Evolutionary conservation across 148 eudicot species (phyloP).

Genomic region (Diospyros kaki): DNA sequence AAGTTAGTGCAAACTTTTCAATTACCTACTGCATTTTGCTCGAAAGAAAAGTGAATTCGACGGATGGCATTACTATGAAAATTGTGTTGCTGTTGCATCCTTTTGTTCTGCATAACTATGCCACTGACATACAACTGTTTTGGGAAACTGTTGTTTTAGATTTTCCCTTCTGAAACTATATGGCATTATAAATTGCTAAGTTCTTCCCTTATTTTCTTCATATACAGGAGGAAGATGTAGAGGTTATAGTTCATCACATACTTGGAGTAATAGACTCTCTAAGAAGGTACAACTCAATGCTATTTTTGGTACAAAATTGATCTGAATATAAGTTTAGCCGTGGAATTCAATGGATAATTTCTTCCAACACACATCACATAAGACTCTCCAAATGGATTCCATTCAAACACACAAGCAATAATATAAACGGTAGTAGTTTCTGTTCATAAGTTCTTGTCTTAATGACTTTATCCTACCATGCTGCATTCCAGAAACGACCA

Average conservation of each 20-base stretch:
- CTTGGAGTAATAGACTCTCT: conserved; percentile 69
- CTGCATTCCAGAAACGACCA: conserved; percentile 40
- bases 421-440: too few relatives aligned
- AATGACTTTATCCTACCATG: too few relatives aligned
- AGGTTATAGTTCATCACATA: conserved; percentile 72
- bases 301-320: neutral
- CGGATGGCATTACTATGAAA: too few relatives aligned
- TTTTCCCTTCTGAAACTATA: neutral
- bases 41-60: neutral
- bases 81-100: neutral
- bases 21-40: neutral
- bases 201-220: neutral
- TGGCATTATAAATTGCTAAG: neutral
- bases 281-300: conserved; percentile 41
- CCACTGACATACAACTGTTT: neutral
- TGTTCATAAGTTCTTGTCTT: too few relatives aligned
- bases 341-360: neutral
- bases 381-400: neutral
- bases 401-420: neutral
- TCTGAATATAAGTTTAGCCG: neutral
- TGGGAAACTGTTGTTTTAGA: neutral
- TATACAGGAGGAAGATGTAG: conserved; percentile 86
- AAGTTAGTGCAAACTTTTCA: neutral
- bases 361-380: neutral
- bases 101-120: neutral